Percentiles rank a stretch among this genome's conserved stretches.
These are phyloP conservation scores for Gaultheria prostrata DNA, from an alignment of 148 eudicot genomes.

Conservation along the genomic window DNA sequence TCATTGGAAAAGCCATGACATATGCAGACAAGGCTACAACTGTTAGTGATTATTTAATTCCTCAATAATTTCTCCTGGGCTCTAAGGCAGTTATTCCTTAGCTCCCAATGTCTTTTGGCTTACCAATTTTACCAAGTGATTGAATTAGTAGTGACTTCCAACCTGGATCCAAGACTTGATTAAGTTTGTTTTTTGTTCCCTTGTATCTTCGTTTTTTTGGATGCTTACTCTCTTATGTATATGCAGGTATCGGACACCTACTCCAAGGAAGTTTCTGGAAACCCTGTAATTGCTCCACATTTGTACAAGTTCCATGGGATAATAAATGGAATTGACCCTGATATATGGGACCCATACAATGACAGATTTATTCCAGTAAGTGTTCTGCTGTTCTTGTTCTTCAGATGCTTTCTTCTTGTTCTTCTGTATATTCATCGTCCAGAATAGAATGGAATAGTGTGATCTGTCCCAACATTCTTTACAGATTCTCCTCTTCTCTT, in stretches of 20 bases:
- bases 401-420: background rate
- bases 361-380: conserved; percentile 92
- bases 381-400: conserved; percentile 13
- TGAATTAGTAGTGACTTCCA: background rate
- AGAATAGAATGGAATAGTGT: background rate
- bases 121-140: background rate
- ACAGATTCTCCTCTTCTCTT: background rate
- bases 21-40: conserved; percentile 87
- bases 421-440: background rate
- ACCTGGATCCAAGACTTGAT: conserved; percentile 1
- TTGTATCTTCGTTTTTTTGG: background rate
- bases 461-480: background rate
- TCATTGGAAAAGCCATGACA: conserved; percentile 73
- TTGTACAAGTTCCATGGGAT: conserved; percentile 90
- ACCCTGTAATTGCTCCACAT: conserved; percentile 73
- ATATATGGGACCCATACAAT: conserved; percentile 91
- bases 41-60: conserved; percentile 41
- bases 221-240: background rate
- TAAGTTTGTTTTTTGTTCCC: background rate
- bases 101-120: background rate
- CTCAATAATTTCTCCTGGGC: background rate
- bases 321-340: conserved; percentile 95
- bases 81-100: background rate
- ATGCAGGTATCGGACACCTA: conserved; percentile 88
- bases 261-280: conserved; percentile 81